Percentiles rank a stretch among this genome's conserved stretches.
Conservation (phyloP, 2,329 filamentous ascomycete species). For the Diplocarpon rosae region DNA sequence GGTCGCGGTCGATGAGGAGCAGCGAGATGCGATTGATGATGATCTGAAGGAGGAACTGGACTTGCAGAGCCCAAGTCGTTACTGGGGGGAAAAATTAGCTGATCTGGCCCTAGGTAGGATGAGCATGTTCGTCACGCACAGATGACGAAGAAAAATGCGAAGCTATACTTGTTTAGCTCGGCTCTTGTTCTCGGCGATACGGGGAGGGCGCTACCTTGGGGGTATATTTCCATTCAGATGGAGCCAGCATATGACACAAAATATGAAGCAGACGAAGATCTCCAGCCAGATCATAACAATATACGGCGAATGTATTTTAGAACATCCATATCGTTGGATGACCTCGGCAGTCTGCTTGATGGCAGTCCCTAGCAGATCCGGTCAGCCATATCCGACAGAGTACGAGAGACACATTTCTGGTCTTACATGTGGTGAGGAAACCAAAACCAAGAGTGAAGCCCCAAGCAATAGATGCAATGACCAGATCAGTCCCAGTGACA, state of each 20-base stretch:
- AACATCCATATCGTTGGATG: conserved; percentile 24
- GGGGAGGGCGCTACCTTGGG: conserved; percentile 23
- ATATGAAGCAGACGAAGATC: conserved; percentile 30
- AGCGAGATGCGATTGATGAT: conserved; percentile 43
- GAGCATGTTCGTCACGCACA: conserved; percentile 11
- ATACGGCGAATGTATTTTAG: conserved; percentile 28
- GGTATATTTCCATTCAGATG: conserved; percentile 29
- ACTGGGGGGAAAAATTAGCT: conserved; percentile 9
- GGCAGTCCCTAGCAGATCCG: conserved; percentile 28
- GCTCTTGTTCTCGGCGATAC: background rate
- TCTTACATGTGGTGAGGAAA: conserved; percentile 12
- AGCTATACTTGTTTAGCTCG: conserved; percentile 8
- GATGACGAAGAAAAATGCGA: conserved; percentile 19
- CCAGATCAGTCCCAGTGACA: conserved; percentile 23
- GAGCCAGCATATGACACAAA: conserved; percentile 32
- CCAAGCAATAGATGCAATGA: conserved; percentile 29
- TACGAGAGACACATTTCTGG: background rate
- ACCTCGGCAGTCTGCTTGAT: conserved; percentile 28
- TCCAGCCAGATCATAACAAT: conserved; percentile 36
- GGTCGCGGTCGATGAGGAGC: conserved; percentile 32
- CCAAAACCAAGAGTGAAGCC: conserved; percentile 31
- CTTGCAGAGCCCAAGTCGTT: conserved; percentile 29
- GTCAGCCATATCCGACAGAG: conserved; percentile 21
- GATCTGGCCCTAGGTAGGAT: background rate
- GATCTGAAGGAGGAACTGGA: conserved; percentile 43